Percentiles rank a stretch among this genome's conserved stretches.
phyloP scores from a whole-genome alignment of 2,329 filamentous ascomycete species.

The Magnaporthiopsis rhizophila region DNA sequence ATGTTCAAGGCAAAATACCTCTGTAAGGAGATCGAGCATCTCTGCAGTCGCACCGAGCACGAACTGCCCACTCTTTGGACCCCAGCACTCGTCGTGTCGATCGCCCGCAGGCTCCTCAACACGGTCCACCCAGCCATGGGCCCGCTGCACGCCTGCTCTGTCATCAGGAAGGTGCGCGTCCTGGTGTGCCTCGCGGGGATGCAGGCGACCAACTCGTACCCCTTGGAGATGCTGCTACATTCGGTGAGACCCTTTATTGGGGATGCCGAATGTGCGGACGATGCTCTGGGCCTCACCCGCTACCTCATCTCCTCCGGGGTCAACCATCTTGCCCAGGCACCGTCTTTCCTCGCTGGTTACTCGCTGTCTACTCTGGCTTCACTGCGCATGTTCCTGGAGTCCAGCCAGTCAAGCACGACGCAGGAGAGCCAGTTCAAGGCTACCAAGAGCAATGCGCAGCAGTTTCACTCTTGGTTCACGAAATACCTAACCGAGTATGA shows the following conservation, averaged over 20 bases:
- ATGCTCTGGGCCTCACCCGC: conserved; percentile 77
- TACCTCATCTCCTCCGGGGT: conserved; percentile 69
- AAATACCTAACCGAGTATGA: conserved; percentile 58
- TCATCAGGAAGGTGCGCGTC: conserved; percentile 78
- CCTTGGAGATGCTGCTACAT: conserved; percentile 82
- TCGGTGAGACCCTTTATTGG: conserved; percentile 70
- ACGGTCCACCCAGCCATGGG: conserved; percentile 77
- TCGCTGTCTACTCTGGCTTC: conserved; percentile 72
- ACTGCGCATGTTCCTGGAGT: conserved; percentile 66
- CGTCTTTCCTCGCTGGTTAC: conserved; percentile 75
- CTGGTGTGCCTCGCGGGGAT: conserved; percentile 70
- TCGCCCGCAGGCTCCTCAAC: conserved; percentile 71
- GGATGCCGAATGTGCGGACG: conserved; percentile 81
- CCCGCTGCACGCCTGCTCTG: conserved; percentile 75
- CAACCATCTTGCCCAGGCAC: conserved; percentile 52
- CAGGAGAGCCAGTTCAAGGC: conserved; percentile 75
- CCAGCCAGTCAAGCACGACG: conserved; percentile 68
- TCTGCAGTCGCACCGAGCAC: conserved; percentile 66
- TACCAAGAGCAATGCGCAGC: conserved; percentile 66
- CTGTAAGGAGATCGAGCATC: conserved; percentile 62
- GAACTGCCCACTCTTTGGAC: conserved; percentile 65
- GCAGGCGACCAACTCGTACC: conserved; percentile 68
- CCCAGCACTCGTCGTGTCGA: conserved; percentile 62
- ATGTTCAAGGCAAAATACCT: conserved; percentile 75
- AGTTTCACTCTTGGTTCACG: conserved; percentile 73